Percentiles rank a stretch among this genome's conserved stretches.
These are phyloP conservation scores for Neurospora tetraspora DNA, from an alignment of 495 filamentous ascomycete species.

Conservation along the genomic window DNA sequence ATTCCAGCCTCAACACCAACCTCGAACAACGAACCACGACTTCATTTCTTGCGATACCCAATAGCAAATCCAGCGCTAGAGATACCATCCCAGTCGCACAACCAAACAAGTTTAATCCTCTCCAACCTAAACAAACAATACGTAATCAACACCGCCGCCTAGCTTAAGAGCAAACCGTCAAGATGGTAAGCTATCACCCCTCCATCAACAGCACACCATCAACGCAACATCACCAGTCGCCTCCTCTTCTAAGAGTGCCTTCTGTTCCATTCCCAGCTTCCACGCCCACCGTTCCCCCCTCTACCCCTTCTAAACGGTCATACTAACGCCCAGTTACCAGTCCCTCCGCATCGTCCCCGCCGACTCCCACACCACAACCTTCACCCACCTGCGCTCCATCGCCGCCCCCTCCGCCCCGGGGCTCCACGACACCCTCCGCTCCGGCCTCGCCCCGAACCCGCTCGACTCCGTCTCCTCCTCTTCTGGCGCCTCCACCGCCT, in stretches of 20 bases:
- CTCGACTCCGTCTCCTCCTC: slow-evolving; percentile 29
- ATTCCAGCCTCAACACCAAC: slow-evolving; percentile 2
- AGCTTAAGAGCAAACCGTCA: slow-evolving; percentile 11
- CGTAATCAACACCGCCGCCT: background rate
- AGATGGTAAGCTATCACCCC: slow-evolving; percentile 35
- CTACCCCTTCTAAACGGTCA: background rate
- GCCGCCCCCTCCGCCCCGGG: slow-evolving; percentile 83
- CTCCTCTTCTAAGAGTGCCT: slow-evolving; percentile 2
- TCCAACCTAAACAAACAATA: background rate
- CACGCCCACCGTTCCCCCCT: background rate
- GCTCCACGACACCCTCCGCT: slow-evolving; percentile 82
- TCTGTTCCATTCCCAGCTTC: background rate
- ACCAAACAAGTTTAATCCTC: background rate
- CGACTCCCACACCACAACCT: slow-evolving; percentile 45
- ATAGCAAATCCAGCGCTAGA: background rate
- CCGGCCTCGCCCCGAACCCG: slow-evolving; percentile 54
- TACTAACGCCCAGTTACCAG: slow-evolving; percentile 32
- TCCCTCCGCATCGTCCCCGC: slow-evolving; percentile 81
- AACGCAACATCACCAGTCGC: background rate
- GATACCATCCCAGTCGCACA: background rate
- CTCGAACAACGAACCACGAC: slow-evolving; percentile 1
- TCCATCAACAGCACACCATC: background rate
- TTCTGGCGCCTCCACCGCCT: slow-evolving; percentile 33
- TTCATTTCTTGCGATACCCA: background rate
- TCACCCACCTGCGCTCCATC: slow-evolving; percentile 47